Conservation (phyloP, 2,329 filamentous ascomycete species). For the Penicillium verrucosum region DNA sequence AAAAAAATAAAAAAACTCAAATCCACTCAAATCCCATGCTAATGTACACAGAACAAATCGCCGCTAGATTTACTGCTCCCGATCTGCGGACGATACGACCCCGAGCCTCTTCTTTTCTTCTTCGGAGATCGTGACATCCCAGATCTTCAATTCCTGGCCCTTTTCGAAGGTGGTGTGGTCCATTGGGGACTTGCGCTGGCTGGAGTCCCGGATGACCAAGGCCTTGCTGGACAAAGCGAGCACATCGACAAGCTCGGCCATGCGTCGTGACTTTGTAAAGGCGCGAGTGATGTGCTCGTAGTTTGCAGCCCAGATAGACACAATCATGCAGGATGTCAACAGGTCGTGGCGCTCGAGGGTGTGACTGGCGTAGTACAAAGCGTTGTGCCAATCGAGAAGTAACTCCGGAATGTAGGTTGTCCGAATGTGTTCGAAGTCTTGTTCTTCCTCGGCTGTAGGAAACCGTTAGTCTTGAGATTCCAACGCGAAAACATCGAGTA, state of each 20-base stretch:
- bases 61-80: neutral
- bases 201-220: slow-evolving; percentile 39
- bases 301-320: slow-evolving; percentile 73
- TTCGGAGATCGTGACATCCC: slow-evolving; percentile 34
- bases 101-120: slow-evolving; percentile 21
- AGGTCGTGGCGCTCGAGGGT: slow-evolving; percentile 68
- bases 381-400: slow-evolving; percentile 76
- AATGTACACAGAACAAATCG: slow-evolving; percentile 19
- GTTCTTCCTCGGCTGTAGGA: slow-evolving; percentile 52
- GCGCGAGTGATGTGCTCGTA: slow-evolving; percentile 63
- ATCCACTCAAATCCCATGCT: slow-evolving; percentile 12
- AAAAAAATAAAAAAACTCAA: neutral
- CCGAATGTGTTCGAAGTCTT: slow-evolving; percentile 64
- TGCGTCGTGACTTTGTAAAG: slow-evolving; percentile 63
- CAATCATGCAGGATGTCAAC: slow-evolving; percentile 80
- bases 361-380: slow-evolving; percentile 74
- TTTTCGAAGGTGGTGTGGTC: slow-evolving; percentile 37
- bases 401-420: slow-evolving; percentile 80
- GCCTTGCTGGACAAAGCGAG: slow-evolving; percentile 76
- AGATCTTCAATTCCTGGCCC: slow-evolving; percentile 39
- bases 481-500: neutral
- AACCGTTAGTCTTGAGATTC: slow-evolving; percentile 6
- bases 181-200: slow-evolving; percentile 47
- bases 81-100: neutral
- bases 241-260: slow-evolving; percentile 71